Conservation (phyloP, 768 basidiomycete species). For the Clitopilus hobsonii region DNA sequence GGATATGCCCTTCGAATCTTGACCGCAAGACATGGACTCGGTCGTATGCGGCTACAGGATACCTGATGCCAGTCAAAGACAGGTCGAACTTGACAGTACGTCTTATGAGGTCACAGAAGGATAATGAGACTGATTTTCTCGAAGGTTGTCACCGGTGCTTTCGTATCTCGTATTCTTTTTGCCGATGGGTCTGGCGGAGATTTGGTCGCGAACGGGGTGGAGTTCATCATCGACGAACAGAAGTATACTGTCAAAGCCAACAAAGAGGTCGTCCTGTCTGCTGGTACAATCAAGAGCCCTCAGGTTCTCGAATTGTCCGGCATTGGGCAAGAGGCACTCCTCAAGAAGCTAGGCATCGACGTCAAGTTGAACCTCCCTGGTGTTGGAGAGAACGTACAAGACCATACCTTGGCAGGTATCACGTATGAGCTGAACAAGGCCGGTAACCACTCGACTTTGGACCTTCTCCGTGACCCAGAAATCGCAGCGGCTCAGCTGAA, state of each 20-base stretch:
- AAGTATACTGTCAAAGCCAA: slow-evolving; percentile 30
- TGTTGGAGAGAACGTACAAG: slow-evolving; percentile 15
- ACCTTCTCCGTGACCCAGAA: slow-evolving; percentile 12
- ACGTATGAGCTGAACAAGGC: slow-evolving; percentile 5
- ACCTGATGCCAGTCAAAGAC: slow-evolving; percentile 56
- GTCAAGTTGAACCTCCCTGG: slow-evolving; percentile 12
- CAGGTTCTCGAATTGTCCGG: slow-evolving; percentile 17
- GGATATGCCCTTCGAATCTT: slow-evolving; percentile 52
- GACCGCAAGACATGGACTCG: slow-evolving; percentile 37
- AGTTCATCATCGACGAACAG: slow-evolving; percentile 29
- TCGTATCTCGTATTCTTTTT: slow-evolving; percentile 53
- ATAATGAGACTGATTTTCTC: background rate
- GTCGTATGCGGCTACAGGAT: slow-evolving; percentile 53
- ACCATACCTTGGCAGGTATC: slow-evolving; percentile 5
- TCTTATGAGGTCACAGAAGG: slow-evolving; percentile 9
- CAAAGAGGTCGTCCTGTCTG: slow-evolving; percentile 48
- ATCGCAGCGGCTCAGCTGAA: background rate
- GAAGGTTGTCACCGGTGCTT: slow-evolving; percentile 49
- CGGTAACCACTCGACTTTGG: background rate
- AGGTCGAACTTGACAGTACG: slow-evolving; percentile 49
- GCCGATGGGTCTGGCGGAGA: slow-evolving; percentile 10
- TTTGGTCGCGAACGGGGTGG: slow-evolving; percentile 41
- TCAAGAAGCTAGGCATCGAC: slow-evolving; percentile 8
- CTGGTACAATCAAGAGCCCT: slow-evolving; percentile 21
- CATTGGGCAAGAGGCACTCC: slow-evolving; percentile 7